phyloP scores from a whole-genome alignment of 257 asterid species.

The Penstemon barbatus region DNA sequence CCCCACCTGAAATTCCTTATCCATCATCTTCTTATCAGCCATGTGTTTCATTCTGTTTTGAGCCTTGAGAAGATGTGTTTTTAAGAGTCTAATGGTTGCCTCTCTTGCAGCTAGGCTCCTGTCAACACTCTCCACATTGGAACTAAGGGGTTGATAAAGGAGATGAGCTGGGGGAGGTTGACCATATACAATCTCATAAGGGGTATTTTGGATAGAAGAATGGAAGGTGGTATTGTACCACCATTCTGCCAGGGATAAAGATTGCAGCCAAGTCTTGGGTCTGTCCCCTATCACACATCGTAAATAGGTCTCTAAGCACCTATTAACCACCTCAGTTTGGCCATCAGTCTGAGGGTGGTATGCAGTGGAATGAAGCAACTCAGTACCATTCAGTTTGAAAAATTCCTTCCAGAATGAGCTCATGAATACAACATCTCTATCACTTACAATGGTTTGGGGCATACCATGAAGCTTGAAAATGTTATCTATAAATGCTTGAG shows the following conservation, averaged over 20 bases:
- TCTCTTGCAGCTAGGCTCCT: too few relatives aligned
- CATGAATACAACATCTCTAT: too few relatives aligned
- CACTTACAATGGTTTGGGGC: too few relatives aligned
- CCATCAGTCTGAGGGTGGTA: constrained; percentile 13
- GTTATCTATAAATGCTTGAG: neutral
- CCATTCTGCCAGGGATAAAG: neutral
- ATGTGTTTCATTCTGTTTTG: too few relatives aligned
- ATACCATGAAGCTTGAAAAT: too few relatives aligned
- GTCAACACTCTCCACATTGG: too few relatives aligned
- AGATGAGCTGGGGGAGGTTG: neutral
- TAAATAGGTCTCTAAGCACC: neutral
- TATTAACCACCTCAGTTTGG: neutral
- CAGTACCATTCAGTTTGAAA: neutral
- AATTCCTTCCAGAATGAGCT: too few relatives aligned
- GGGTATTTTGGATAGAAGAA: neutral
- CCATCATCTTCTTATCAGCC: too few relatives aligned
- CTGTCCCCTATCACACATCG: neutral
- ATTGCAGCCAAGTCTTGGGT: neutral
- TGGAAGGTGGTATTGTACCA: constrained; percentile 15
- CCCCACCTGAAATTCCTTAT: too few relatives aligned
- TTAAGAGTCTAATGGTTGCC: too few relatives aligned
- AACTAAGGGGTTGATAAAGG: neutral
- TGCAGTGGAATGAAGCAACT: neutral
- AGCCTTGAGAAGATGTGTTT: too few relatives aligned
- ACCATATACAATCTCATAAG: constrained; percentile 12